A percentile compares a stretch with the other conserved stretches of the same genome.
Evolutionary conservation across 768 basidiomycete species (phyloP).

Genomic region (Collybia sordida): DNA sequence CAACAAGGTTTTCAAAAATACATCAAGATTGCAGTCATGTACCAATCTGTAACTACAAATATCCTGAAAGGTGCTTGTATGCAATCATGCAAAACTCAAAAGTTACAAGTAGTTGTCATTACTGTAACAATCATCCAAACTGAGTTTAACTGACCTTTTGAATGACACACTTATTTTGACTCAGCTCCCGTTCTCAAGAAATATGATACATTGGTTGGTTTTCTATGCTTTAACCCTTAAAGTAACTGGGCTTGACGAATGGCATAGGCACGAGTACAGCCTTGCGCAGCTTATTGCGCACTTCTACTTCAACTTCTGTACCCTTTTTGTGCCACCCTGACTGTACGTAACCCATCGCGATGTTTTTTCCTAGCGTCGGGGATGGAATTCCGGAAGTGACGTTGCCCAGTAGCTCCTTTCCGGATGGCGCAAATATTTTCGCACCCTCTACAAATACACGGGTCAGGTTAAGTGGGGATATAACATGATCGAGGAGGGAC

Average conservation of each 20-base stretch:
- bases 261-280: slow-evolving; percentile 84
- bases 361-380: slow-evolving; percentile 85
- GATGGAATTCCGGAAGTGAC: slow-evolving; percentile 97
- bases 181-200: too few species aligned
- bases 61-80: too few species aligned
- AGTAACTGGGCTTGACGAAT: slow-evolving; percentile 84
- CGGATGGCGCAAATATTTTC: slow-evolving; percentile 60
- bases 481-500: not conserved
- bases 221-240: slow-evolving; percentile 55
- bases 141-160: too few species aligned
- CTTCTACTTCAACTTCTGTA: slow-evolving; percentile 80
- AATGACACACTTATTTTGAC: too few species aligned
- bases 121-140: too few species aligned
- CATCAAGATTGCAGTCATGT: too few species aligned
- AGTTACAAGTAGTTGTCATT: too few species aligned
- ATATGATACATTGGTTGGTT: too few species aligned
- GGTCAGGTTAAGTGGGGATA: slow-evolving; percentile 1
- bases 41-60: too few species aligned
- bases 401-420: slow-evolving; percentile 58
- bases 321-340: slow-evolving; percentile 89
- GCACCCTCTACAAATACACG: slow-evolving; percentile 62
- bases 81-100: too few species aligned
- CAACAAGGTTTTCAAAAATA: too few species aligned
- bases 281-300: slow-evolving; percentile 76
- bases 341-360: slow-evolving; percentile 92